Percentiles rank a stretch among this genome's conserved stretches.
Evolutionary conservation across 2,329 filamentous ascomycete genomes (phyloP).

Genomic region (Emergomyces pasteurianus): DNA sequence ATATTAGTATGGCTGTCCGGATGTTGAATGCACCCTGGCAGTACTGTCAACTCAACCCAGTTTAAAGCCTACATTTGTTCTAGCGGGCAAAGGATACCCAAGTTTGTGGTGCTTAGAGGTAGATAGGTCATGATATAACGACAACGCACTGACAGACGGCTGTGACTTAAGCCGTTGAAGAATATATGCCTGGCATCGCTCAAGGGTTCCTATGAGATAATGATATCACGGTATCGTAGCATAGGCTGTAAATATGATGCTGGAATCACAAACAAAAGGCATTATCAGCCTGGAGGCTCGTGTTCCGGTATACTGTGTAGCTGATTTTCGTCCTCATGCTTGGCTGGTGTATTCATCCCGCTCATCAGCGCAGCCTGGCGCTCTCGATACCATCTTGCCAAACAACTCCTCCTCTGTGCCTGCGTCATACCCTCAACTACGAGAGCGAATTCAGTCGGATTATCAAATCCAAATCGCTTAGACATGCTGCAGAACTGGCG

Average conservation of each 20-base stretch:
- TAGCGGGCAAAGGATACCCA: background rate
- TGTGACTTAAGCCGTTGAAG: background rate
- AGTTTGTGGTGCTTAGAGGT: background rate
- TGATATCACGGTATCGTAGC: background rate
- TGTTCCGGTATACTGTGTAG: background rate
- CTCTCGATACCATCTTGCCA: constrained; percentile 68
- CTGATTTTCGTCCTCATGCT: background rate
- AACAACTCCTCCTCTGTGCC: constrained; percentile 61
- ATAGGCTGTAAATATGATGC: background rate
- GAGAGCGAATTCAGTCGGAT: constrained; percentile 72
- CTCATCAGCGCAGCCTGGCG: constrained; percentile 40
- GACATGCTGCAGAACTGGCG: constrained; percentile 92
- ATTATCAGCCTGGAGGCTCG: background rate
- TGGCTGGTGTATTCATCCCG: background rate
- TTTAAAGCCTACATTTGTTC: background rate
- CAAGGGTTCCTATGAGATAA: background rate
- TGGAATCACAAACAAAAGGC: background rate
- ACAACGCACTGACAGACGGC: background rate
- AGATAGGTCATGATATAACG: background rate
- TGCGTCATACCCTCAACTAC: constrained; percentile 86
- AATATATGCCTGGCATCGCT: background rate
- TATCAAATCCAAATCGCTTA: constrained; percentile 60
- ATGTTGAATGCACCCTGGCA: background rate
- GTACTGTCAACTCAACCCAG: background rate
- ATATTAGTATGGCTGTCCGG: background rate